Evolutionary conservation across 306 rosid genomes (phyloP).

Genomic region (Morella rubra): DNA sequence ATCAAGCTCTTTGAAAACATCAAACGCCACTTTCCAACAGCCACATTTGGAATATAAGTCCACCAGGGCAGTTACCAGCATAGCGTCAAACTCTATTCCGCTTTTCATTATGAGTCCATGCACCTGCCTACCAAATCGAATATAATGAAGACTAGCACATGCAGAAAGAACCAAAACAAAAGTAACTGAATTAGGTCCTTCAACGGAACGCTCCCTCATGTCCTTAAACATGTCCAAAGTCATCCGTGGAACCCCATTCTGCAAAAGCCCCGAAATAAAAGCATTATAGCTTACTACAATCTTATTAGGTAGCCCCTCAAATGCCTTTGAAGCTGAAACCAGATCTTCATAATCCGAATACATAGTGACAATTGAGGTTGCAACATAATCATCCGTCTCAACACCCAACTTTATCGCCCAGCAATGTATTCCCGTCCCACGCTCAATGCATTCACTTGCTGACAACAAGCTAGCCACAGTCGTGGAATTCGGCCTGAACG

Average conservation of each 20-base stretch:
- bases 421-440: constrained; percentile 51
- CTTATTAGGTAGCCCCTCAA: constrained; percentile 42
- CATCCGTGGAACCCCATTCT: constrained; percentile 39
- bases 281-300: constrained; percentile 73
- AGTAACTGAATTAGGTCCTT: constrained; percentile 47
- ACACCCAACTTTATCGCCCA: constrained; percentile 67
- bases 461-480: constrained; percentile 50
- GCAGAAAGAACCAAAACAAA: constrained; percentile 58
- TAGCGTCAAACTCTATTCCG: constrained; percentile 29
- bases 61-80: constrained; percentile 59
- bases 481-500: constrained; percentile 51
- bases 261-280: constrained; percentile 54
- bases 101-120: constrained; percentile 53
- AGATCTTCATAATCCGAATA: constrained; percentile 44
- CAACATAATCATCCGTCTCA: constrained; percentile 54
- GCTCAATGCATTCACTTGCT: constrained; percentile 26
- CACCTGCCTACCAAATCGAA: constrained; percentile 59
- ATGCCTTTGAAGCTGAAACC: constrained; percentile 46
- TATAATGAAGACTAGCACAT: constrained; percentile 42
- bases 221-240: constrained; percentile 58
- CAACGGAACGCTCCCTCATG: constrained; percentile 33
- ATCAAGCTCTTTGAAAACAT: constrained; percentile 35
- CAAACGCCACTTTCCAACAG: constrained; percentile 48
- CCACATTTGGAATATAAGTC: constrained; percentile 78
- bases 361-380: constrained; percentile 55